A percentile compares a stretch with the other conserved stretches of the same genome.
These are phyloP conservation scores for Solanum microdontum DNA, from an alignment of 257 asterid species.

Conservation along the genomic window DNA sequence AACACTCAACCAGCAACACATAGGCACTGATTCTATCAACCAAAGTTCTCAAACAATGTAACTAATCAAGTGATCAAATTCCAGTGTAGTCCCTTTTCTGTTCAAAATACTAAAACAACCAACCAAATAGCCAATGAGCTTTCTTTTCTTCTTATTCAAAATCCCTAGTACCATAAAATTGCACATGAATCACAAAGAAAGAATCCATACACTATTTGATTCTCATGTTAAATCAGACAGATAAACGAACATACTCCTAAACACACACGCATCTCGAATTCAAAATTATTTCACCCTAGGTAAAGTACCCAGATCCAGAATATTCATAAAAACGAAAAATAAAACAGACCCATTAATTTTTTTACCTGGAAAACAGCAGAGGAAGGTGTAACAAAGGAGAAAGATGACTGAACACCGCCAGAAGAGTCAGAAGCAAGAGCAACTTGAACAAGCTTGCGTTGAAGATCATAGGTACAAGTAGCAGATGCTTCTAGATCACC, in stretches of 20 bases:
- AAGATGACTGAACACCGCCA: constrained; percentile 74
- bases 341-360: background rate
- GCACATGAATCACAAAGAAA: background rate
- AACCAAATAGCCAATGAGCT: background rate
- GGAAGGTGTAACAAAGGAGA: constrained; percentile 52
- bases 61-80: background rate
- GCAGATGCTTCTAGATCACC: constrained; percentile 58
- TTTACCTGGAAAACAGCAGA: constrained; percentile 85
- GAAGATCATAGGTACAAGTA: constrained; percentile 36
- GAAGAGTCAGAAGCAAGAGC: constrained; percentile 54
- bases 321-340: background rate
- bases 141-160: background rate
- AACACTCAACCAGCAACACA: background rate
- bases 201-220: background rate
- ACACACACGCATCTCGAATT: too few species aligned
- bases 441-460: constrained; percentile 75
- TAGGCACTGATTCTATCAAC: background rate
- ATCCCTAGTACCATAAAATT: background rate
- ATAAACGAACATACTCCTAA: background rate
- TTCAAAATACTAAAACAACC: background rate
- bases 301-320: background rate
- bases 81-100: background rate
- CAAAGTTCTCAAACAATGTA: background rate
- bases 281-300: too few species aligned
- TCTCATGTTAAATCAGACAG: background rate